Evolutionary conservation across 768 basidiomycete species (phyloP).

Genomic region (Rhodosporidiobolus odoratus): DNA sequence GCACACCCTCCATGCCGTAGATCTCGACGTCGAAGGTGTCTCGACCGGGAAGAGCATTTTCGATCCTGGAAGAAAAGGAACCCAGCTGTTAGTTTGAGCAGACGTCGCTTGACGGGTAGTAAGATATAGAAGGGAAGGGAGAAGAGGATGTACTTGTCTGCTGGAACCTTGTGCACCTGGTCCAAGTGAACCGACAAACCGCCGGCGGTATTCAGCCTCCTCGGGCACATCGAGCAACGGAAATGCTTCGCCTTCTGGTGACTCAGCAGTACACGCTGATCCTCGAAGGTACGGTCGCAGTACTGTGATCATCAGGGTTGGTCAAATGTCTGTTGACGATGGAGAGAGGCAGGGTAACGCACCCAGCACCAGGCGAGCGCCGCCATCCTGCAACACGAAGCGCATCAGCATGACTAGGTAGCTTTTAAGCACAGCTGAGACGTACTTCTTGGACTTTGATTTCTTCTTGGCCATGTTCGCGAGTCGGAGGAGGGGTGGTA

Average conservation of each 20-base stretch:
- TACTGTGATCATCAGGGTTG: constrained; percentile 50
- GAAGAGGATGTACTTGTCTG: constrained; percentile 65
- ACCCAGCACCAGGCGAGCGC: constrained; percentile 37
- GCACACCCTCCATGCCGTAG: constrained; percentile 98
- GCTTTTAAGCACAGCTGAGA: background rate
- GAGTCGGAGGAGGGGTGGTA: background rate
- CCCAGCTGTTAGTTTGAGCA: background rate
- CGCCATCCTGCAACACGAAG: constrained; percentile 18
- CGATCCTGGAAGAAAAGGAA: constrained; percentile 66
- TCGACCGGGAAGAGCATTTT: constrained; percentile 90
- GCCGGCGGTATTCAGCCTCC: constrained; percentile 92
- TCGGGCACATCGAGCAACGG: constrained; percentile 92
- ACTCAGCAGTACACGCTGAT: constrained; percentile 85
- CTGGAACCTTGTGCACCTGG: constrained; percentile 98
- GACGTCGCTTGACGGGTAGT: background rate
- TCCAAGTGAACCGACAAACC: constrained; percentile 96
- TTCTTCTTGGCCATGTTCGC: constrained; percentile 35
- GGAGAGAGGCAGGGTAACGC: background rate
- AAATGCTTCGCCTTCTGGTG: constrained; percentile 99
- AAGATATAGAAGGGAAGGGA: background rate
- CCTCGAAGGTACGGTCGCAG: constrained; percentile 91
- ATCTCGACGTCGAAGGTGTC: constrained; percentile 99
- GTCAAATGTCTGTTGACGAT: background rate
- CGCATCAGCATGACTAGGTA: background rate
- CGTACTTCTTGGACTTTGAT: constrained; percentile 29